phyloP scores from a whole-genome alignment of 176 grass and related monocot genomes.

The Poa annua region DNA sequence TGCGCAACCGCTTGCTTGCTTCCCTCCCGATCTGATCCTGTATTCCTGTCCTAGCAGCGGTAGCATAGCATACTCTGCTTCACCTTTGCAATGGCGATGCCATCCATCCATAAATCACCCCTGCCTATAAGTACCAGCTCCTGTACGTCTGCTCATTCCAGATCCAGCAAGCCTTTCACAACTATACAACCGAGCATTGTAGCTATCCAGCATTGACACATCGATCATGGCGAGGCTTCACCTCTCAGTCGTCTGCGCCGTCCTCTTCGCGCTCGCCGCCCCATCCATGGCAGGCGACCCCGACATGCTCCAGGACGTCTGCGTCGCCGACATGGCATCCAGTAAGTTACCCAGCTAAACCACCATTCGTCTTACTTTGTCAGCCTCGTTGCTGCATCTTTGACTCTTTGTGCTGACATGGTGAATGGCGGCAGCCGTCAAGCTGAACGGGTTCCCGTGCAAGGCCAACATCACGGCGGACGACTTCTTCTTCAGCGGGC shows the following conservation, averaged over 20 bases:
- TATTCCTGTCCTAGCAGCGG: not conserved
- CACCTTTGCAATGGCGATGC: not conserved
- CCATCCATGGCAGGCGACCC: constrained; percentile 54
- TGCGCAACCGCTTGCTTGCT: not conserved
- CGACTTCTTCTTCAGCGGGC: constrained; percentile 68
- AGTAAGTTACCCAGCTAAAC: constrained; percentile 32
- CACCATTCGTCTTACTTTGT: not conserved
- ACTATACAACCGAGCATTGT: not conserved
- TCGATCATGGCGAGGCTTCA: constrained; percentile 34
- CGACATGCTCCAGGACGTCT: constrained; percentile 88
- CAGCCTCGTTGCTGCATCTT: not conserved
- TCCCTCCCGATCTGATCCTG: not conserved
- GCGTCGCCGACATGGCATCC: constrained; percentile 61
- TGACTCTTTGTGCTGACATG: not conserved
- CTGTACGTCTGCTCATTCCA: constrained; percentile 15
- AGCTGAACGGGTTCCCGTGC: constrained; percentile 78
- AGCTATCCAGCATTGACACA: not conserved
- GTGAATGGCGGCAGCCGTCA: constrained; percentile 47
- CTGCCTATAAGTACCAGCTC: constrained; percentile 39
- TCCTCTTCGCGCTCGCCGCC: constrained; percentile 27
- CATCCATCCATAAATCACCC: not conserved
- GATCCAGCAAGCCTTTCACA: not conserved
- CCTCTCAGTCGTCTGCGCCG: constrained; percentile 33
- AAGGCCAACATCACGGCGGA: constrained; percentile 60
- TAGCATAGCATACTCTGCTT: not conserved